Evolutionary conservation across 345 rosid genomes (phyloP), one percentile per base, ranked within the genome.

Genomic region (Brassica nigra): DNA sequence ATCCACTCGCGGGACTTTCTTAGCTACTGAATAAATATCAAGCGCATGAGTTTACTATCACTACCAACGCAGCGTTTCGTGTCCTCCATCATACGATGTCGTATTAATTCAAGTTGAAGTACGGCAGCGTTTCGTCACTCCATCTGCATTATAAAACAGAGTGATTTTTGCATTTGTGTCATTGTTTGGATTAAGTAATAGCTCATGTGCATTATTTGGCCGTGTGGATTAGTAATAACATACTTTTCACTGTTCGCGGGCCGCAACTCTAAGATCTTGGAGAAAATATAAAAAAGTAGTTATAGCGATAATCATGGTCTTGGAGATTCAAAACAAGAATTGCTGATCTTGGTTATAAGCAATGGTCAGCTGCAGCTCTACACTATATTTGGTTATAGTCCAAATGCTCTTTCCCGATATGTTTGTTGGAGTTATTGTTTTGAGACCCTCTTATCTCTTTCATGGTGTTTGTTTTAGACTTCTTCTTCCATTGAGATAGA

Each of bases 1-100:
- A 69, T 74, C 82, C 82, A 79, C 59, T 31, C 54, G 74, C 78
- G 74, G 64, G 74, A 59, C 68, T 66, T 72, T 58, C 68, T 57
- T 36, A 0, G 72, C 76, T 70, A 2, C 65, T 78, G 1, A 18
- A 18, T 18, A 18, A 6, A 1, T 61, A 12, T 23, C 23, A 58
- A 72, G 27, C 76, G 20, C 34, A 58, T 1, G 23, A 57, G 67
- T 44, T 62, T 14, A 70, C 70, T 8, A 70, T 70, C 69, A 15
- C 4, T 20, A 12, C 27, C 0, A 37, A 28, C 77, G 77, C 77
- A 8, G 5, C 72, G 81, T 78, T 78, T 78, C 3, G 14, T 52
- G 0, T 18, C 15, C 6, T 44, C 16, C 1, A 0, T 11, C 3
- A 14, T 29, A 76, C 68, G 66, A 27, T 10, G 73, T 8, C 57